Conservation (phyloP, 768 basidiomycete genomes). For the Rhodotorula kratochvilovae region DNA sequence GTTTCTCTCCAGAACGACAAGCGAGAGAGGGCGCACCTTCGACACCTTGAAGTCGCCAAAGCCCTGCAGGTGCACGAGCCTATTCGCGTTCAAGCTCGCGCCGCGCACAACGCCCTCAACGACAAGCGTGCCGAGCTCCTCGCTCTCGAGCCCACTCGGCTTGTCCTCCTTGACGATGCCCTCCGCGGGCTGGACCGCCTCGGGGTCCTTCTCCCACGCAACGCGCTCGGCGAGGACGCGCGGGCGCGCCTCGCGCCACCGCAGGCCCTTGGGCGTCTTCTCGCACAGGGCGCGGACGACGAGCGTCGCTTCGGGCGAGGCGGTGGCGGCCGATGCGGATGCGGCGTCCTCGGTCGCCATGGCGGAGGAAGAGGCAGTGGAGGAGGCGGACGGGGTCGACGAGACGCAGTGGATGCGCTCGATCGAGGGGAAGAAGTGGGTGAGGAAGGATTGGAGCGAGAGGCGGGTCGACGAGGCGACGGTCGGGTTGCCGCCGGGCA, state of each 20-base stretch:
- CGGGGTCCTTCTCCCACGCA: slow-evolving; percentile 53
- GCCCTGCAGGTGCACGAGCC: slow-evolving; percentile 80
- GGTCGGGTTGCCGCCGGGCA: slow-evolving; percentile 33
- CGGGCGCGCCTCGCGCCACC: slow-evolving; percentile 75
- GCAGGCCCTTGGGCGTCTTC: slow-evolving; percentile 69
- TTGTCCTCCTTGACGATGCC: neutral
- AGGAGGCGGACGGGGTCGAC: slow-evolving; percentile 38
- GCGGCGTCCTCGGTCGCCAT: slow-evolving; percentile 19
- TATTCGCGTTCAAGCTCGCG: slow-evolving; percentile 66
- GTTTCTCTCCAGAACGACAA: neutral
- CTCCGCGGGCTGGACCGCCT: neutral
- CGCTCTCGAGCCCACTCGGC: slow-evolving; percentile 37
- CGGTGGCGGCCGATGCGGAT: slow-evolving; percentile 45
- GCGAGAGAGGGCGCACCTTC: slow-evolving; percentile 55
- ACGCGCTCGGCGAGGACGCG: slow-evolving; percentile 70
- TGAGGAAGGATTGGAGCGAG: slow-evolving; percentile 87
- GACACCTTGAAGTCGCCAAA: slow-evolving; percentile 81
- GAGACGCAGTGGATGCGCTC: slow-evolving; percentile 67
- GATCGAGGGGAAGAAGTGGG: slow-evolving; percentile 86
- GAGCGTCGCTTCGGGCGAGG: slow-evolving; percentile 63
- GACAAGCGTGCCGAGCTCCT: slow-evolving; percentile 60
- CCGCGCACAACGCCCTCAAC: slow-evolving; percentile 87
- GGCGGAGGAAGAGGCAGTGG: slow-evolving; percentile 52
- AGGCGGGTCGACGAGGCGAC: slow-evolving; percentile 63
- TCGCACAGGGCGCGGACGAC: slow-evolving; percentile 75